A percentile compares a stretch with the other conserved stretches of the same genome.
Evolutionary conservation across 148 eudicot genomes (phyloP).

Genomic region (Rhododendron kiyosumense): DNA sequence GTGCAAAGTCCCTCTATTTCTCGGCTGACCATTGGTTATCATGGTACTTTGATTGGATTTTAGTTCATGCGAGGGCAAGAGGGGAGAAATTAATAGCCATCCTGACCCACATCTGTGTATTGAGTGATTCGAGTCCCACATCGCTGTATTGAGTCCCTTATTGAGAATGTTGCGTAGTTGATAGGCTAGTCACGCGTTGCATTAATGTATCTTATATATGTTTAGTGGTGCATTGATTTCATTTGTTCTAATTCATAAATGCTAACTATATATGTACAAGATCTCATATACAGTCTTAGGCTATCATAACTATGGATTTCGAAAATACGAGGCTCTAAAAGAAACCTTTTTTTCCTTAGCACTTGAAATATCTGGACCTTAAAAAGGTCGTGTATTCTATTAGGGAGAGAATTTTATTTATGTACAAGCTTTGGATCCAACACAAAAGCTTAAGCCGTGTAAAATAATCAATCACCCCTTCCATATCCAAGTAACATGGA

Average conservation of each 20-base stretch:
- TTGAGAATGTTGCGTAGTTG: background rate
- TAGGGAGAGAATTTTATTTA: background rate
- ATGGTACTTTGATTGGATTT: background rate
- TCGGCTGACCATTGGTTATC: background rate
- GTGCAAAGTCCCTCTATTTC: background rate
- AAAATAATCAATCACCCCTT: background rate
- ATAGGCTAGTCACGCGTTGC: background rate
- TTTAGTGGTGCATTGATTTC: background rate
- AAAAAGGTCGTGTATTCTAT: background rate
- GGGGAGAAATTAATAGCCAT: background rate
- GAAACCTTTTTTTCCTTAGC: background rate
- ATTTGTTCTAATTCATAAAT: background rate
- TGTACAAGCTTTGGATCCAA: background rate
- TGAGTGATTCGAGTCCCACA: background rate
- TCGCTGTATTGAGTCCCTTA: background rate
- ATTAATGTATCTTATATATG: background rate
- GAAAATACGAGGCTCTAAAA: background rate
- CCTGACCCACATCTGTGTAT: background rate
- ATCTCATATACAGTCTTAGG: background rate
- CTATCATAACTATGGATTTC: background rate
- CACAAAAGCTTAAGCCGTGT: background rate
- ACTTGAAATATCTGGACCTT: background rate
- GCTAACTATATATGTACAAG: background rate
- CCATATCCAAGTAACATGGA: background rate
- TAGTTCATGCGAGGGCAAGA: background rate